Base-by-base conservation (phyloP, 2,329 filamentous ascomycete species). In the Penicillium sp. region DNA sequence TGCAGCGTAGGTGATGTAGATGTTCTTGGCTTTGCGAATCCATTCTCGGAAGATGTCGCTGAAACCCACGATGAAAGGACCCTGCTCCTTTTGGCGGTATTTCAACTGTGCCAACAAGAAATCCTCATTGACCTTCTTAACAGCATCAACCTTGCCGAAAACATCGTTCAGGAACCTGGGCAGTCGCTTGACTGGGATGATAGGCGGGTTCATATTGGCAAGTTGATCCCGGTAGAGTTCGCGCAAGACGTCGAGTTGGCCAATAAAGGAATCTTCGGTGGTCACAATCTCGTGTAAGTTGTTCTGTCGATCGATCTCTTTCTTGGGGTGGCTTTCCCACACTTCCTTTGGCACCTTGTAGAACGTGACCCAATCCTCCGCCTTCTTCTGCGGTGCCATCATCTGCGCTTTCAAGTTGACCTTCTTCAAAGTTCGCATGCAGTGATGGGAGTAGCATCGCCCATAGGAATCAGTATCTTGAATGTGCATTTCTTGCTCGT, bases 1-100 rank as follows among this genome's bases (percentile, higher is more conserved):
- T 1, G 85, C 83, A 26, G 91, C 91, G 64, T 97, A 98, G 43
- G 94, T 89, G 45, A 96, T 82, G 62, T 97, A 98, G 8, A 87
- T 84, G 2, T 78, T 73, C 64, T 84, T 88, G 20, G 93, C 93
- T 65, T 96, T 97, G 48, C 93, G 81, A 47, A 97, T 95, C 93
- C 93, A 98, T 69, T 98, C 93, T 43, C 93, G 78, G 73, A 98
- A 97, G 34, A 98, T 87, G 59, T 97, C 93, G 61, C 90, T 96
- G 68, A 96, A 96, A 3, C 93, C 93, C 9, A 80, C 76, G 43
- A 98, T 84, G 82, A 89, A 98, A 0, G 93, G 93, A 0, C 93
- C 93, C 69, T 98, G 91, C 62, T 97, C 93, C 58, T 93, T 86
- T 64, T 98, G 93, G 17, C 93, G 82, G 62, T 97, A 98, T 60